Conservation (phyloP, 768 basidiomycete genomes). For the Tephrocybe sp. region DNA sequence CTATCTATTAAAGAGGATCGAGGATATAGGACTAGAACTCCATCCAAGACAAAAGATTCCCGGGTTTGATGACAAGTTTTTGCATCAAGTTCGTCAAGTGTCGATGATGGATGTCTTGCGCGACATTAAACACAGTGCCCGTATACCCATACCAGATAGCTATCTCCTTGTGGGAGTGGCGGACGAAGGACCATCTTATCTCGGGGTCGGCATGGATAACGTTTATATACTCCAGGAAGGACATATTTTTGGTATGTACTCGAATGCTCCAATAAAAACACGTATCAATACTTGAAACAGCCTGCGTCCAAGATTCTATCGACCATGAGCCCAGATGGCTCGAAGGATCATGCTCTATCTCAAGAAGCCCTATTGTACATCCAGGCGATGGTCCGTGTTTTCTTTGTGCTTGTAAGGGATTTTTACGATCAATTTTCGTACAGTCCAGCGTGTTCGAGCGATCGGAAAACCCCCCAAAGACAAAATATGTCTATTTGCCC, state of each 20-base stretch:
- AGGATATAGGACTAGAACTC: slow-evolving; percentile 47
- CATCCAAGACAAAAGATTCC: slow-evolving; percentile 29
- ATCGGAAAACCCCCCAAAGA: slow-evolving; percentile 66
- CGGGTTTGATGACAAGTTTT: slow-evolving; percentile 53
- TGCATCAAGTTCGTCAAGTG: slow-evolving; percentile 55
- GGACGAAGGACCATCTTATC: slow-evolving; percentile 75
- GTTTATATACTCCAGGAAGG: slow-evolving; percentile 53
- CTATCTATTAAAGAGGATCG: slow-evolving; percentile 48
- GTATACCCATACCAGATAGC: slow-evolving; percentile 68
- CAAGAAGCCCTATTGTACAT: slow-evolving; percentile 72
- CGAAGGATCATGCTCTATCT: slow-evolving; percentile 59
- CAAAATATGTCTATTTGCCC: slow-evolving; percentile 52
- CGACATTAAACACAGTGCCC: slow-evolving; percentile 71
- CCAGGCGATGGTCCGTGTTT: slow-evolving; percentile 61
- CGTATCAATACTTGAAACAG: slow-evolving; percentile 27
- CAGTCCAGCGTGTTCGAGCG: slow-evolving; percentile 69
- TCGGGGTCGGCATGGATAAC: slow-evolving; percentile 43
- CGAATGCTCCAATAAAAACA: neutral
- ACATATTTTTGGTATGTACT: slow-evolving; percentile 61
- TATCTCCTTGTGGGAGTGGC: slow-evolving; percentile 77
- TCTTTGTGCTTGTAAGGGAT: neutral
- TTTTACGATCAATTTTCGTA: neutral
- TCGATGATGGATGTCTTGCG: slow-evolving; percentile 65
- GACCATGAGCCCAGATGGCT: slow-evolving; percentile 53
- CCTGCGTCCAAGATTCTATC: slow-evolving; percentile 53